Percentiles rank a stretch among this genome's conserved stretches.
These are phyloP conservation scores for Xylaria cubensis DNA, from an alignment of 495 filamentous ascomycete genomes.

Conservation along the genomic window DNA sequence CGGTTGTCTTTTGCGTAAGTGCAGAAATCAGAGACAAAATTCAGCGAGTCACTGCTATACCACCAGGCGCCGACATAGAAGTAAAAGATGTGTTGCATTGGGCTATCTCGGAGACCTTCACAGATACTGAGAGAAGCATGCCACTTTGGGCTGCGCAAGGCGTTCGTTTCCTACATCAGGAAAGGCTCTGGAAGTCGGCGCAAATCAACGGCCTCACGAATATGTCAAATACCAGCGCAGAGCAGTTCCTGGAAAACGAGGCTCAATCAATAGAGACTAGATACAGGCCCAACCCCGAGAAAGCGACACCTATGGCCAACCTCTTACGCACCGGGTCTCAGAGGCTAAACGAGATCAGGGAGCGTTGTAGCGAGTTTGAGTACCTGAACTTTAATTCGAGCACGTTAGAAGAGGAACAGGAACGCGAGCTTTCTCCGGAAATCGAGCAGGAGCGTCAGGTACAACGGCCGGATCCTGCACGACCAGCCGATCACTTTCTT, in stretches of 20 bases:
- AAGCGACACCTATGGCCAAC: background rate
- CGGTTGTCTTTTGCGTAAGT: conserved; percentile 64
- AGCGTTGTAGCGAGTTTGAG: conserved; percentile 54
- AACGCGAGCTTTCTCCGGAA: conserved; percentile 70
- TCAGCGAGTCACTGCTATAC: background rate
- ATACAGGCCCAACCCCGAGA: conserved; percentile 25
- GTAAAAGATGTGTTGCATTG: conserved; percentile 64
- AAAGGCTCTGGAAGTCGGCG: conserved; percentile 37
- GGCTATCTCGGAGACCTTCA: conserved; percentile 64
- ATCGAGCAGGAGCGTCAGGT: conserved; percentile 65
- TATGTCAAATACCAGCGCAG: conserved; percentile 40
- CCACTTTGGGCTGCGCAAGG: conserved; percentile 70
- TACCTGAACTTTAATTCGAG: conserved; percentile 43
- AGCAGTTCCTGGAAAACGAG: conserved; percentile 53
- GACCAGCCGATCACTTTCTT: conserved; percentile 50
- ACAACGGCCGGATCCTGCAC: conserved; percentile 50
- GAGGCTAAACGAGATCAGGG: conserved; percentile 39
- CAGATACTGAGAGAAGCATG: conserved; percentile 54
- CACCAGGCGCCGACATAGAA: conserved; percentile 26
- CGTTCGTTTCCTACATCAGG: conserved; percentile 48
- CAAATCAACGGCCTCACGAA: conserved; percentile 13
- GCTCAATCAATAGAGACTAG: conserved; percentile 31
- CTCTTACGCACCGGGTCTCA: background rate
- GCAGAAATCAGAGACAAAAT: conserved; percentile 59
- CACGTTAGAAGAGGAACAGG: conserved; percentile 70